Evolutionary conservation across 768 basidiomycete species (phyloP), one percentile per base, ranked within the genome.

Genomic region (Termitomyces titanicus): DNA sequence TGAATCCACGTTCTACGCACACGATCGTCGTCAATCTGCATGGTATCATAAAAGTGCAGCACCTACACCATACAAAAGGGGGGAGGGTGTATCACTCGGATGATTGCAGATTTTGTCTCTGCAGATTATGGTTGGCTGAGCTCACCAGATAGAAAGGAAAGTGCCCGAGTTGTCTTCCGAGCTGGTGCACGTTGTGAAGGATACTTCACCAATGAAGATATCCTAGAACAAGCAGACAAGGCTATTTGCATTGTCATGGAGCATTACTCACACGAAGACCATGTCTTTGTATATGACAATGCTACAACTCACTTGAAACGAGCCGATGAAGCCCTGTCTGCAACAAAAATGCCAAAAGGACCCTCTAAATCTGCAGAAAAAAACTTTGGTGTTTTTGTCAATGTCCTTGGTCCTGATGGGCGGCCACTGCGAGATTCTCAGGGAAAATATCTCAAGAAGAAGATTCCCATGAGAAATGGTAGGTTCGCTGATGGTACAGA

Each of bases 391-490:
- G 51, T 60, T 18, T 47, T 51, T 8, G 50, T 55, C 3, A 56
- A 55, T 20, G 37, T 18, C 5, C 3, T 38, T 3, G 37, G 18
- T 3, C 3, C 18, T 18, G 18, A 38, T 38, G 18, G 37, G 3
- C 3, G 12, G 12, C 37, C 37, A 38, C 33, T 27, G 3, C 12
- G 10, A 6, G 59, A 18, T 12, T 56, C 62, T 66, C 69, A 48
- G 54, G 62, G 4, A 53, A 66, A 7, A 54, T 61, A 31, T 55
- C 11, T 57, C 20, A 72, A 66, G 42, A 57, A 27, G 15, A 69
- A 68, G 52, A 54, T 68, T 27, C 51, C n/a, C 0, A 79, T 80
- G 76, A 54, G 47, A 3, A 55, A 66, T 56, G 46, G 34, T 18
- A 25, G 22, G 5, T 61, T 68, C 48, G 15, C 37, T 63, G 58